Evolutionary conservation across 495 filamentous ascomycete genomes (phyloP).

Genomic region (Aspergillus taichungensis): DNA sequence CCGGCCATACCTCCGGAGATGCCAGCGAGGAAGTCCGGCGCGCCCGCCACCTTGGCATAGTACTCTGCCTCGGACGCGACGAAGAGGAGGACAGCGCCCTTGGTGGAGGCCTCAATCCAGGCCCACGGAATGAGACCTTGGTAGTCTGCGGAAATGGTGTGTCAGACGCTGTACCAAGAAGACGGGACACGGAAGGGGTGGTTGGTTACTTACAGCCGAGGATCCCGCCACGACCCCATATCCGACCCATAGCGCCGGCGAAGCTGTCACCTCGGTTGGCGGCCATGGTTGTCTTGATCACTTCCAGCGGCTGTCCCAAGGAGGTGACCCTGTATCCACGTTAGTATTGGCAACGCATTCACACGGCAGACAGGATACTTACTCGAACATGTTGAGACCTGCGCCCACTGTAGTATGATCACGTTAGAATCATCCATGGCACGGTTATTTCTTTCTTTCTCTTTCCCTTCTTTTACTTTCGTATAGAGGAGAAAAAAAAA

Average conservation of each 20-base stretch:
- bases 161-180: conserved; percentile 13
- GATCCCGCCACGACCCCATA: conserved; percentile 90
- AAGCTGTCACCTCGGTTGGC: conserved; percentile 90
- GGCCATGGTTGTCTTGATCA: conserved; percentile 98
- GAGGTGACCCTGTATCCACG: conserved; percentile 60
- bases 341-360: conserved; percentile 4
- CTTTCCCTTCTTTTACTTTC: too few species aligned
- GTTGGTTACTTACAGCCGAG: conserved; percentile 80
- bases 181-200: conserved; percentile 7
- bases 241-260: conserved; percentile 65
- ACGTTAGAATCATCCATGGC: conserved; percentile 7
- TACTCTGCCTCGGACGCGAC: conserved; percentile 98
- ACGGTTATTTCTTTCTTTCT: too few species aligned
- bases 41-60: conserved; percentile 73
- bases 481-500: too few species aligned
- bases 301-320: conserved; percentile 90
- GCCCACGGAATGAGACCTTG: conserved; percentile 99
- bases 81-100: conserved; percentile 97
- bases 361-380: conserved; percentile 30
- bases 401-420: conserved; percentile 56
- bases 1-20: conserved; percentile 89
- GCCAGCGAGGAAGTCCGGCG: conserved; percentile 75
- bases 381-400: conserved; percentile 96
- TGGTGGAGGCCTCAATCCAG: conserved; percentile 99
- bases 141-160: conserved; percentile 57